Base-by-base conservation (phyloP, 2,329 filamentous ascomycete species). In the Talaromyces sp. region DNA sequence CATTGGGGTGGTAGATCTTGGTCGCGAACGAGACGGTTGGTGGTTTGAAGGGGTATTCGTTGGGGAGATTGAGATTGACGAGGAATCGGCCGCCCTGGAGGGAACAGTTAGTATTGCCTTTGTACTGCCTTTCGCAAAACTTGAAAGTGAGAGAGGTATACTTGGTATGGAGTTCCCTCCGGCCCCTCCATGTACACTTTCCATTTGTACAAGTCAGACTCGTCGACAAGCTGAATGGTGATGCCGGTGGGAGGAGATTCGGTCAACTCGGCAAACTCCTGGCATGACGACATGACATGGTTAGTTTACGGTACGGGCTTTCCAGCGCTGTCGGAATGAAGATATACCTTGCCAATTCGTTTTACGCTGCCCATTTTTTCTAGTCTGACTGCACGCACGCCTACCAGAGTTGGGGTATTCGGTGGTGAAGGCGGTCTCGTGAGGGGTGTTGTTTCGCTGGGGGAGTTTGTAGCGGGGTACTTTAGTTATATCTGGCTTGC, bases 1-100 rank as follows among this genome's bases (percentile, higher is more conserved):
- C 86, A 79, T 97, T 97, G 52, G 93, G 92, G 80, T 97, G 93
- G 84, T 96, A 97, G 82, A 96, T 90, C 78, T 93, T 94, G 57
- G 92, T 96, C 67, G 82, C 80, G 83, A 96, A 96, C 72, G 84
- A 87, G 68, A 96, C 83, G 63, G 84, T 81, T 16, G 92, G 92
- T 27, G 92, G 87, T 78, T 95, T 95, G 87, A 96, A 96, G 40
- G 92, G 92, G 81, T 96, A 96, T 71, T 92, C 89, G 68, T 81
- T 78, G 14, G 92, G 92, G 10, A 97, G 86, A 47, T 78, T 82
- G 68, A 96, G 82, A 65, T 87, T 78, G 64, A 97, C 79, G 67
- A 85, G 85, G 84, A 92, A 97, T 67, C 79, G 80, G 71, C 92
- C 92, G 68, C 87, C 88, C 81, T 89, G 44, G 23, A 23, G 23